Base-by-base conservation (phyloP, 1,139 yeast species). In the Suhomyces taliae region DNA sequence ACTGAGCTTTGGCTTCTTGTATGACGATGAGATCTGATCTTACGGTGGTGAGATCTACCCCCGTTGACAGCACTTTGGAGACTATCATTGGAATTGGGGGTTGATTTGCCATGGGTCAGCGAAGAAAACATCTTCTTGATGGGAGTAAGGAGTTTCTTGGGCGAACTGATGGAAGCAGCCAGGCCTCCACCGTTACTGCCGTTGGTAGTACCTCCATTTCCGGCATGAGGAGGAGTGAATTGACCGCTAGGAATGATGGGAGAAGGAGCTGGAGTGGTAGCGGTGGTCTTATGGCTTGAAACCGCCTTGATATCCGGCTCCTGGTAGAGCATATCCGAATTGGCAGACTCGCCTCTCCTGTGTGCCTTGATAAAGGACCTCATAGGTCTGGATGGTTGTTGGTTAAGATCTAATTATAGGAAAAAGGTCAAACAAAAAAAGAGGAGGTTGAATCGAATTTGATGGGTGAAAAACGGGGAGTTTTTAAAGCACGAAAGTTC, bases 291-390 rank as follows among this genome's bases (percentile, higher is more conserved):
- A 29, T 53, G 46, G 19, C 35, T 39, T 36, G 27, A 8, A 15
- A 33, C 27, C 24, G 40, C 4, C 14, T 38, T 36, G 39, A 34
- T 41, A 35, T 39, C 47, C 33, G 47, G 40, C 7, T 52, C 56
- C 42, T 40, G 47, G 27, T 51, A 53, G 26, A 40, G 37, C 27
- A 41, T 12, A 24, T 54, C 57, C 8, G 56, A 49, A 27, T 36
- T 45, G 32, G 51, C 44, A 6, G 58, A 54, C 42, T 54, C 57
- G 34, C 46, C 62, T 51, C 73, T 59, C 51, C 68, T 63, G 54
- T 75, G 80, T 11, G 76, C 64, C 57, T 74, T 75, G 47, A 76
- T 74, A 54, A 76, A 74, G n/a, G 80, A 72, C 52, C 78, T 66
- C 81, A 76, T 76, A 37, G 37, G 27, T 34, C 32, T 11, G 2